These are phyloP conservation scores for Asclepias syriaca DNA, from an alignment of 257 asterid species.

Conservation along the genomic window DNA sequence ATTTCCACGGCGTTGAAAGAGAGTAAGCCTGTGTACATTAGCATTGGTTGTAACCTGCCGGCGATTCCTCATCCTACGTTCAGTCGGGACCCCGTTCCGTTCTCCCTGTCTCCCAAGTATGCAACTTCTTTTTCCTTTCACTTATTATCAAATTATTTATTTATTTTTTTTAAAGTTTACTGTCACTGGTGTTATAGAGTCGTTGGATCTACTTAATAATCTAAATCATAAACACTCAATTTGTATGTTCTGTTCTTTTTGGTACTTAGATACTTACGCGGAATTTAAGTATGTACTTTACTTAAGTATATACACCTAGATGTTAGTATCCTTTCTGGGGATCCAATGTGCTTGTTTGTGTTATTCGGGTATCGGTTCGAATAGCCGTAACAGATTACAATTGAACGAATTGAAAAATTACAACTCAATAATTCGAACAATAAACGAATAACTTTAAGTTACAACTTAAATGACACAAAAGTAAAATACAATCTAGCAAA, in stretches of 20 bases:
- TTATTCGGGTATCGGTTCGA: too few relatives aligned
- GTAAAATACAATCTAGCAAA: too few relatives aligned
- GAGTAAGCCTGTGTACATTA: conserved; percentile 81
- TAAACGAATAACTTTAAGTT: too few relatives aligned
- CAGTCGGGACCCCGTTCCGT: conserved; percentile 69
- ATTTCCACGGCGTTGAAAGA: conserved; percentile 76
- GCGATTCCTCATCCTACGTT: conserved; percentile 72
- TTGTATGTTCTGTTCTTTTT: neutral
- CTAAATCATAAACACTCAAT: neutral
- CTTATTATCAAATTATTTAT: too few relatives aligned
- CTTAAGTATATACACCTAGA: neutral
- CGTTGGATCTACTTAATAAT: neutral
- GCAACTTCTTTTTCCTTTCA: conserved; percentile 6
- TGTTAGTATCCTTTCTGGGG: neutral
- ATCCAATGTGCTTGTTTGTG: neutral
- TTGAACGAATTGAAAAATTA: too few relatives aligned
- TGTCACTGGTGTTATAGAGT: neutral
- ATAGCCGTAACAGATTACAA: too few relatives aligned
- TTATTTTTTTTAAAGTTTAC: neutral
- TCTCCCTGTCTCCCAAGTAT: conserved; percentile 59
- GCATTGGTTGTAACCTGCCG: conserved; percentile 68
- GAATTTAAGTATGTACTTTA: too few relatives aligned
- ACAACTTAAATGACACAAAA: too few relatives aligned
- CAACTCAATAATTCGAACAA: too few relatives aligned
- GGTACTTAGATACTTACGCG: neutral